Percentiles rank a stretch among this genome's conserved stretches.
phyloP scores from a whole-genome alignment of 2,329 filamentous ascomycete species.

The Trichoderma brevicompactum region DNA sequence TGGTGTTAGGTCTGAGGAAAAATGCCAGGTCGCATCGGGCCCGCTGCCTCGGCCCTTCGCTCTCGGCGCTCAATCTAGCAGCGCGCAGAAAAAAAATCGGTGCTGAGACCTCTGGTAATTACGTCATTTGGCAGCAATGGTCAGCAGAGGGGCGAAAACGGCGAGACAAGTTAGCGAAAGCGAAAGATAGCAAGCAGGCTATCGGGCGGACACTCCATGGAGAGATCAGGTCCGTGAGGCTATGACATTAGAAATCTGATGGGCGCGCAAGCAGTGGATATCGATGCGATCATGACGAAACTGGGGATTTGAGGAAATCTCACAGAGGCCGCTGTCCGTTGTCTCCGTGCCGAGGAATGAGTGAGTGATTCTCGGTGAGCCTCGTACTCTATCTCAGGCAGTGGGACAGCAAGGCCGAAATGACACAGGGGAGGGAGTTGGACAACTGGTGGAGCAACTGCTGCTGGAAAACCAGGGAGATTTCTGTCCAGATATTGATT shows the following conservation, averaged over 20 bases:
- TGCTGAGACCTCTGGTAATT: background rate
- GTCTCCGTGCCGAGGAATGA: conserved; percentile 3
- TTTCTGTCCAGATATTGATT: background rate
- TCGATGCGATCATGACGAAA: conserved; percentile 1
- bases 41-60: conserved; percentile 2
- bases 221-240: background rate
- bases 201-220: conserved; percentile 19
- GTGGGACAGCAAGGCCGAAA: background rate
- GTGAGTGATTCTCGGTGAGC: background rate
- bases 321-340: background rate
- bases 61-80: background rate
- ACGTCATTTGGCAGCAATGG: conserved; percentile 16
- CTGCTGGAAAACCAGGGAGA: background rate
- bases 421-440: background rate
- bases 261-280: background rate
- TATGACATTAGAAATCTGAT: conserved; percentile 20
- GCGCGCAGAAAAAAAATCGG: background rate
- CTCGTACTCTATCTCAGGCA: background rate
- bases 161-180: background rate
- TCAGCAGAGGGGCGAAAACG: background rate
- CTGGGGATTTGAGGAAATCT: background rate
- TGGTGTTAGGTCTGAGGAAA: background rate
- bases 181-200: background rate
- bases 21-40: background rate
- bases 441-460: conserved; percentile 2